Conservation (phyloP, 352 stramenopile species). For the Hyaloperonospora arabidopsidis region DNA sequence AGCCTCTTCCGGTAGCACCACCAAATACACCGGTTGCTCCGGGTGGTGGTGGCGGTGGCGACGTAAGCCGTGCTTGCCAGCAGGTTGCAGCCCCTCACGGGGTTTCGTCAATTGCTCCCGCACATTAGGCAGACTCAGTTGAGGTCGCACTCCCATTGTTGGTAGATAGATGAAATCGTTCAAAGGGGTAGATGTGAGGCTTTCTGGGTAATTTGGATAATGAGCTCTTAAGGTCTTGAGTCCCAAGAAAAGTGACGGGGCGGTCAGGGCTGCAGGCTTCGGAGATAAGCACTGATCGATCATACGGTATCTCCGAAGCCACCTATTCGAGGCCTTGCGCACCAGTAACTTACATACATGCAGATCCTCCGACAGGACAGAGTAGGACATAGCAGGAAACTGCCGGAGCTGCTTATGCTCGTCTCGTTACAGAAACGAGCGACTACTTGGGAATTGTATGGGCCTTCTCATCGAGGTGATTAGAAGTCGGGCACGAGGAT, state of each 20-base stretch:
- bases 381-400: no score
- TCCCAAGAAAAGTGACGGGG: constrained; percentile 27
- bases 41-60: constrained; percentile 32
- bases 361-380: no score
- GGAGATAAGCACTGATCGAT: no score
- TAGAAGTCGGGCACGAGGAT: background rate
- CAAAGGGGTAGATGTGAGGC: background rate
- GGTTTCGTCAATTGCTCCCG: constrained; percentile 26
- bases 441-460: no score
- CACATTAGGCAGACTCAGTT: constrained; percentile 18
- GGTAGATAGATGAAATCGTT: no score
- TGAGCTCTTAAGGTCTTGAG: constrained; percentile 1
- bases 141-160: constrained; percentile 45
- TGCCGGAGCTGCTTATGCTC: no score
- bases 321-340: background rate
- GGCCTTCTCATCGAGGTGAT: no score
- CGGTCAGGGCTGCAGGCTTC: background rate
- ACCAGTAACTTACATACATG: constrained; percentile 1
- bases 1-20: constrained; percentile 27
- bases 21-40: constrained; percentile 1
- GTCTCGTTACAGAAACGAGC: no score
- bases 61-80: constrained; percentile 26
- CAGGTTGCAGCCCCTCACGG: constrained; percentile 13
- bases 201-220: constrained; percentile 21
- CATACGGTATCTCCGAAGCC: no score